Base-by-base conservation (phyloP, 1,284 basidiomycete genomes). In the Microbotryum scabiosae region DNA sequence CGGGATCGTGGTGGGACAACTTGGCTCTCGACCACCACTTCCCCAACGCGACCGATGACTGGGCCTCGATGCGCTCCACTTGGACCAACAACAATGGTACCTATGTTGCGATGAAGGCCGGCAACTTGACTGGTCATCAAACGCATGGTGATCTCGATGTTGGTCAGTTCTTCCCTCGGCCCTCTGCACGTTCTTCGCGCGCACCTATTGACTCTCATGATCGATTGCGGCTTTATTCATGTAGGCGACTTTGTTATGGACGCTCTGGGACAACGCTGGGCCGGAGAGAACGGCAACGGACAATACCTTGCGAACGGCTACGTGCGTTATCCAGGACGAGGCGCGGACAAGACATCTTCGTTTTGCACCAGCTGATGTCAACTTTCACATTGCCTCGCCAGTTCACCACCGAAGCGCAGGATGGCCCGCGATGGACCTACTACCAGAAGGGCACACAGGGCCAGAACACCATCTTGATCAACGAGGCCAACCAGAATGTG, bases 381-480 rank as follows among this genome's bases (percentile, higher is more conserved):
- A n/a, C 1, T 18, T 18, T 21, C 23, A 16, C 14, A 14, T 63
- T 62, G 4, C 47, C 36, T 21, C 25, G 25, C 52, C 57, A 68
- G 59, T 69, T 68, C 60, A 54, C 51, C 54, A 51, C 52, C 28
- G 73, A 73, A 69, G 72, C 73, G 0, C 88, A 91, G 74, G 75
- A 79, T 60, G 82, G 84, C 49, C 73, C 78, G 21, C 82, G 92
- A 65, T 97, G 92, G 92, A 70, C 81, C 65, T 96, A 93, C 78
- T 99, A 96, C 82, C 85, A 93, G 74, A 97, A 94, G 81, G 83
- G 85, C 75, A 97, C 93, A 2, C 88, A 93, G 76, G 94, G 94
- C 16, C 96, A 99, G 79, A 99, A 98, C 81, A 92, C 90, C 3
- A 81, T 99, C 65, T 71, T 93, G 57, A 81, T 97, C 69, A 82